Evolutionary conservation across 2,329 filamentous ascomycete genomes (phyloP), one percentile per base, ranked within the genome.

Genomic region (Didymella exigua): DNA sequence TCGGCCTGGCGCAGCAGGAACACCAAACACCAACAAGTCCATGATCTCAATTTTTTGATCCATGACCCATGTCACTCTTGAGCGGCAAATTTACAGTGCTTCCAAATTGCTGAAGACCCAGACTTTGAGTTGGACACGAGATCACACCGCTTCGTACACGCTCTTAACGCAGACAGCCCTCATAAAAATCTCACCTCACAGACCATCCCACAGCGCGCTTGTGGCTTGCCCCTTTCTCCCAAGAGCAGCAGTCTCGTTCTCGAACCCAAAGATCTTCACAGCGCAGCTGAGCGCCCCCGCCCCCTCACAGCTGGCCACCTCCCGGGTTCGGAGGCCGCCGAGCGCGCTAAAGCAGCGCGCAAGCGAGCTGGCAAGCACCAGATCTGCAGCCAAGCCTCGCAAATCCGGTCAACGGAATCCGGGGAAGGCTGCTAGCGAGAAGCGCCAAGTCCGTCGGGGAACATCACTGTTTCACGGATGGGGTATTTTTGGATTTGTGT

Each of bases 361-460:
- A 14, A 46, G 31, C 14, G n/a, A n/a, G 24, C 24, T 29, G 13
- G 24, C 13, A 13, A 8, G 23, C 40, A 41, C 37, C 26, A 44
- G 45, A 54, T 54, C 52, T 40, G 4, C 46, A 43, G 42, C 52
- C 52, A 50, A 55, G 52, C 45, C 16, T 18, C 19, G 52, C 46
- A 43, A 33, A 50, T 50, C 52, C 52, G 52, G 52, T 50, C 29
- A 47, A 37, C 26, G 41, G n/a, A 50, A 50, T 55, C 52, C 52
- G 52, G 52, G 46, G 52, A 50, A 55, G 31, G 5, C 9, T 6
- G 5, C 27, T 40, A 53, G 34, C 46, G 40, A 49, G 16, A 10
- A 14, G 23, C 13, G 47, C 52, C 52, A 55, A 55, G 52, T 38
- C 52, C 52, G 52, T 46, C 52, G 52, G 52, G 18, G 52, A 55